These are phyloP conservation scores for Picea mariana DNA, from an alignment of 83 land plant genomes.

Conservation along the genomic window DNA sequence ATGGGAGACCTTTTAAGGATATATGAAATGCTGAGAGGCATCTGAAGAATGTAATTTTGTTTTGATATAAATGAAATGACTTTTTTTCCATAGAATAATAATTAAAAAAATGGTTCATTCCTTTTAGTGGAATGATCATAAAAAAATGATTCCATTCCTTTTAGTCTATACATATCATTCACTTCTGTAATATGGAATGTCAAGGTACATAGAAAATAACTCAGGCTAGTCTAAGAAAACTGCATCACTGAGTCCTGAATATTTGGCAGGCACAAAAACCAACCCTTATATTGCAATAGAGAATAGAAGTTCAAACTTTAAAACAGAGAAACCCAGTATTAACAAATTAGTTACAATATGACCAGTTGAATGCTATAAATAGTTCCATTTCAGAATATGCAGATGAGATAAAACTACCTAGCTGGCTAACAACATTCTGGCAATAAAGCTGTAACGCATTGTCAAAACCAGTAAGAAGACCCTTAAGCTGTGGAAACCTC, in stretches of 20 bases:
- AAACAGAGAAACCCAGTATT: not conserved
- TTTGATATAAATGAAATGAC: no score
- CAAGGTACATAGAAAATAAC: not conserved
- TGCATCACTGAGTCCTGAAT: not conserved
- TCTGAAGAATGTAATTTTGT: no score
- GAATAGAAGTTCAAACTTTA: not conserved
- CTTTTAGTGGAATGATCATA: no score
- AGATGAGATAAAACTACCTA: slow-evolving; percentile 49
- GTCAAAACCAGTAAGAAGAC: slow-evolving; percentile 67
- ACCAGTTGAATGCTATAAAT: not conserved
- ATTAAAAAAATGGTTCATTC: no score
- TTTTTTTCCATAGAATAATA: no score
- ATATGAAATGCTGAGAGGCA: no score
- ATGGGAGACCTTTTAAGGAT: no score
- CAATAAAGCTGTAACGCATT: slow-evolving; percentile 76
- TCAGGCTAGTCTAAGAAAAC: not conserved
- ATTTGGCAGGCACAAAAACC: not conserved
- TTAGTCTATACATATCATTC: no score
- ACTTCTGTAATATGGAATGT: no score
- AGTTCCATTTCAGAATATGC: not conserved
- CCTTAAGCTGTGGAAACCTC: slow-evolving; percentile 73
- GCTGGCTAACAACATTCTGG: slow-evolving; percentile 50
- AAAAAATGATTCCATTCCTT: no score
- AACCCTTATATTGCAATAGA: not conserved
- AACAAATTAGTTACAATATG: not conserved